These are phyloP conservation scores for Aureobasidium vineae DNA, from an alignment of 2,329 filamentous ascomycete species.

Conservation along the genomic window DNA sequence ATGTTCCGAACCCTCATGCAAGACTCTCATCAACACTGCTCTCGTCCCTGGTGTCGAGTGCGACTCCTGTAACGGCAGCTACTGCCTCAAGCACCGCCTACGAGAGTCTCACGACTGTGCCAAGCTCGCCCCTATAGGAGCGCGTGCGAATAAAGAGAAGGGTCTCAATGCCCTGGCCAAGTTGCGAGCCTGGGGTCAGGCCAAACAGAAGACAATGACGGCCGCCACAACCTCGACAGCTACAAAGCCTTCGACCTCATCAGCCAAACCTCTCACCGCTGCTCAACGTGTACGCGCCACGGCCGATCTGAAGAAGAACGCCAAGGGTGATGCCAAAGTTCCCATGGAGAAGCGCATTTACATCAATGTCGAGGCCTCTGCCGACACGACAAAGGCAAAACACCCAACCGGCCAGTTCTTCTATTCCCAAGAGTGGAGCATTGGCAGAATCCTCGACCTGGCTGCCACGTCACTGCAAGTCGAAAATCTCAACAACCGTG, in stretches of 20 bases:
- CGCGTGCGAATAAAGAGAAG: constrained; percentile 58
- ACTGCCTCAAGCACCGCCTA: constrained; percentile 75
- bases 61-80: constrained; percentile 66
- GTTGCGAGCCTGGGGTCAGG: constrained; percentile 75
- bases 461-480: constrained; percentile 76
- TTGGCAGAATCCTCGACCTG: constrained; percentile 76
- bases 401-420: constrained; percentile 62
- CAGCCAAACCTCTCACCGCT: constrained; percentile 48
- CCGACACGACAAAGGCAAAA: constrained; percentile 79
- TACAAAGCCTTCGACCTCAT: not conserved
- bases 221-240: not conserved
- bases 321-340: constrained; percentile 85
- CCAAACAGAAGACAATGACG: constrained; percentile 51
- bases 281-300: constrained; percentile 66
- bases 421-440: constrained; percentile 71
- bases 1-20: constrained; percentile 65
- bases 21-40: constrained; percentile 67
- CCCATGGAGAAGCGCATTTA: constrained; percentile 84
- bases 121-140: constrained; percentile 64
- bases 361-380: constrained; percentile 84
- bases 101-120: constrained; percentile 80
- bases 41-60: constrained; percentile 70
- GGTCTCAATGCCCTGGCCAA: constrained; percentile 72
- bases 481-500: constrained; percentile 79
- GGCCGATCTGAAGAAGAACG: constrained; percentile 76